These are phyloP conservation scores for Pseudonitzschia multiseries DNA, from an alignment of 108 stramenopile genomes.

Conservation along the genomic window DNA sequence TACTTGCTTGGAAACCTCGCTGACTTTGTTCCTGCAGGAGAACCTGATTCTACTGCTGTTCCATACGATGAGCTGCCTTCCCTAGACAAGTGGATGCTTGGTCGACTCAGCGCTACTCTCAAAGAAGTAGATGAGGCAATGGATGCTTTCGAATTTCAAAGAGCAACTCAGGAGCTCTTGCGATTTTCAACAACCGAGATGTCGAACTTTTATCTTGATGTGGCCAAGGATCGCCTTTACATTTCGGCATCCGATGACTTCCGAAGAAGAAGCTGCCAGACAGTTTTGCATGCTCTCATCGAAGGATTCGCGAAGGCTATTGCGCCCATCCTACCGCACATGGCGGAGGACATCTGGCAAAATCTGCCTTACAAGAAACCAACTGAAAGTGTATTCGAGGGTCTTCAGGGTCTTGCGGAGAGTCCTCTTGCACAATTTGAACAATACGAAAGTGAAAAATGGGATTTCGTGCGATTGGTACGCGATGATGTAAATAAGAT, in stretches of 20 bases:
- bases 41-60: conserved; percentile 52
- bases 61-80: conserved; percentile 86
- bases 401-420: conserved; percentile 74
- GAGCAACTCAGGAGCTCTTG: conserved; percentile 83
- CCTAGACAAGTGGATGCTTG: conserved; percentile 96
- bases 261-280: conserved; percentile 90
- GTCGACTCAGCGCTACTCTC: conserved; percentile 68
- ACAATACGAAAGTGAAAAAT: conserved; percentile 59
- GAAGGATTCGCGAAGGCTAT: conserved; percentile 85
- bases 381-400: conserved; percentile 83
- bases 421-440: conserved; percentile 49
- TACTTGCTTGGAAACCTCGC: conserved; percentile 93
- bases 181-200: conserved; percentile 90
- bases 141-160: conserved; percentile 84
- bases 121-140: conserved; percentile 88
- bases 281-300: conserved; percentile 80
- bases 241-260: conserved; percentile 84
- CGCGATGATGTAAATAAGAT: conserved; percentile 90
- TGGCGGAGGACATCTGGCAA: conserved; percentile 98
- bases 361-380: conserved; percentile 74
- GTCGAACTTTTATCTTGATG: conserved; percentile 97
- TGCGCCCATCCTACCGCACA: conserved; percentile 94
- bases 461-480: conserved; percentile 68
- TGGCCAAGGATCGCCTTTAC: conserved; percentile 97
- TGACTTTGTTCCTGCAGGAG: conserved; percentile 82